Evolutionary conservation across 495 filamentous ascomycete genomes (phyloP).

Genomic region (Aspergillus baeticus): DNA sequence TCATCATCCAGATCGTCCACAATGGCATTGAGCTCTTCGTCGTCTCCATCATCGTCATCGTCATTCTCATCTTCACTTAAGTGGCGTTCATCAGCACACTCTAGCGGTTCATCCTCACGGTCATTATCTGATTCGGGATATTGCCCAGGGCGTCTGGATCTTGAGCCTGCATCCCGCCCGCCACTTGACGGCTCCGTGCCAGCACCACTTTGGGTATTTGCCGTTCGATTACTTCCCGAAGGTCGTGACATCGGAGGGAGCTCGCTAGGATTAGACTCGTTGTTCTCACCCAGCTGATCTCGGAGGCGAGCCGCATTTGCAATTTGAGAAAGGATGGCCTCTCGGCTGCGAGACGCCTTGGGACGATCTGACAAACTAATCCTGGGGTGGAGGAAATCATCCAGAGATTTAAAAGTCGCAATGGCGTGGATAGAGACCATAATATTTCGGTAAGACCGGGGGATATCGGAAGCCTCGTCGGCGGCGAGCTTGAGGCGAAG

Average conservation of each 20-base stretch:
- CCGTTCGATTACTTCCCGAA: conserved; percentile 23
- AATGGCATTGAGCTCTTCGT: conserved; percentile 75
- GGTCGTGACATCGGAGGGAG: conserved; percentile 28
- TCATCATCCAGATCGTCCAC: conserved; percentile 90
- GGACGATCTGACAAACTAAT: conserved; percentile 85
- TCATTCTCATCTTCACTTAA: conserved; percentile 71
- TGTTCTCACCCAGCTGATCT: conserved; percentile 38
- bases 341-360: conserved; percentile 61
- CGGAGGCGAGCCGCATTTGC: conserved; percentile 67
- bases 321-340: conserved; percentile 71
- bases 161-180: conserved; percentile 23
- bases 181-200: conserved; percentile 30
- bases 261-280: conserved; percentile 27
- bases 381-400: conserved; percentile 91
- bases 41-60: conserved; percentile 63
- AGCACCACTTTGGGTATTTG: conserved; percentile 29
- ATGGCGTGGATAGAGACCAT: conserved; percentile 99
- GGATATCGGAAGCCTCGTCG: conserved; percentile 87
- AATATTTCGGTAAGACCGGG: conserved; percentile 79
- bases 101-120: conserved; percentile 62
- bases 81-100: conserved; percentile 93
- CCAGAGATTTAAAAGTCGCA: conserved; percentile 93
- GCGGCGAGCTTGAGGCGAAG: conserved; percentile 85
- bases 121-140: conserved; percentile 54
- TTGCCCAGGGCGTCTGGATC: conserved; percentile 51